Percentiles rank a stretch among this genome's conserved stretches.
Conservation (phyloP, 108 stramenopile genomes). For the Fragilariopsis cylindrus region DNA sequence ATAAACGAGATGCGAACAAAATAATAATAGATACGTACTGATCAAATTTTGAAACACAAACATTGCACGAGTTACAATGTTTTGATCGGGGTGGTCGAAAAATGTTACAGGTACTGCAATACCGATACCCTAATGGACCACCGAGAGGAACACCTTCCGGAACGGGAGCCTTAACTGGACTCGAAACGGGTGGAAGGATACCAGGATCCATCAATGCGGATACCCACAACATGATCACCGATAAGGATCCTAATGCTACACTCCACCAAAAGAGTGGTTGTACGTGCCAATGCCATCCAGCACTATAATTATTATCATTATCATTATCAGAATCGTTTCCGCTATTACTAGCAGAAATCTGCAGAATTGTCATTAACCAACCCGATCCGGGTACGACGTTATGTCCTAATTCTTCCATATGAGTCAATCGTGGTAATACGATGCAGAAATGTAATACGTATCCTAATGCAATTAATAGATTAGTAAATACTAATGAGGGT, state of each 20-base stretch:
- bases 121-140: conserved; percentile 81
- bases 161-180: conserved; percentile 64
- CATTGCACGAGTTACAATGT: conserved; percentile 94
- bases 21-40: conserved; percentile 53
- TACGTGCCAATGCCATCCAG: neutral
- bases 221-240: conserved; percentile 67
- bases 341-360: neutral
- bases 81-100: conserved; percentile 89
- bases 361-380: conserved; percentile 4
- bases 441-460: conserved; percentile 49
- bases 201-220: conserved; percentile 83
- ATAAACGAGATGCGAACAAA: neutral
- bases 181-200: conserved; percentile 72
- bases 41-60: conserved; percentile 92
- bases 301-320: neutral
- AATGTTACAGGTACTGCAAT: conserved; percentile 88
- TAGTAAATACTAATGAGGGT: conserved; percentile 76
- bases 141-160: conserved; percentile 58
- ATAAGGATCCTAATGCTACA: conserved; percentile 30
- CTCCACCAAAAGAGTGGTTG: conserved; percentile 38
- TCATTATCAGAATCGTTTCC: neutral
- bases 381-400: conserved; percentile 3
- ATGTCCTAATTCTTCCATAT: conserved; percentile 31
- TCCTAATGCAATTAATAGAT: conserved; percentile 54
- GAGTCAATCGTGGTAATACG: conserved; percentile 47